These are phyloP conservation scores for Neonectria ditissima DNA, from an alignment of 2,329 filamentous ascomycete genomes.

Conservation along the genomic window DNA sequence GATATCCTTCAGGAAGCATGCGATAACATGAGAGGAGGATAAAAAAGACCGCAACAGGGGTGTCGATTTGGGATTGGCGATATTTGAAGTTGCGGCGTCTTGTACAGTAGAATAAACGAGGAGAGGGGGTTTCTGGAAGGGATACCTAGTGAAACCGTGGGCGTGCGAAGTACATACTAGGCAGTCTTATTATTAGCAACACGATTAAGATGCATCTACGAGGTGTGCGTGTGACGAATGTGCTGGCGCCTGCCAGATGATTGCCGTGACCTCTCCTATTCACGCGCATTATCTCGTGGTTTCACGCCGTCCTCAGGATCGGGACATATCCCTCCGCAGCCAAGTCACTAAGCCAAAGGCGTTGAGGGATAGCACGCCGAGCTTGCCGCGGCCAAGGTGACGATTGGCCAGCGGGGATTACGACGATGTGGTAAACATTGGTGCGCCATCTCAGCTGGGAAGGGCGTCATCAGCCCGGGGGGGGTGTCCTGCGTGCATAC, in stretches of 20 bases:
- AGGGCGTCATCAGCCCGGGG: slow-evolving; percentile 32
- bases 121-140: slow-evolving; percentile 1
- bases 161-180: slow-evolving; percentile 14
- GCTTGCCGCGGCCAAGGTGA: slow-evolving; percentile 10
- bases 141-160: slow-evolving; percentile 28
- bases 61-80: slow-evolving; percentile 27
- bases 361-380: neutral
- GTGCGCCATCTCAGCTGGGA: slow-evolving; percentile 32
- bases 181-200: slow-evolving; percentile 9
- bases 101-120: slow-evolving; percentile 43
- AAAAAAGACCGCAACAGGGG: slow-evolving; percentile 27
- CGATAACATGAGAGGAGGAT: slow-evolving; percentile 17
- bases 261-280: neutral
- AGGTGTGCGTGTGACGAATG: neutral
- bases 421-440: slow-evolving; percentile 11
- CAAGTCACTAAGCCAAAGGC: neutral
- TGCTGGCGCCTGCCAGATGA: neutral
- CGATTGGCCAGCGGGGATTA: slow-evolving; percentile 22
- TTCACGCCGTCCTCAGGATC: neutral
- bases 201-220: slow-evolving; percentile 9
- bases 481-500: neutral
- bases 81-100: slow-evolving; percentile 23
- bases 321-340: neutral
- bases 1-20: neutral
- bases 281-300: slow-evolving; percentile 1